A percentile compares a stretch with the other conserved stretches of the same genome.
These are phyloP conservation scores for Hypoxylon trugodes DNA, from an alignment of 495 filamentous ascomycete genomes.

Conservation along the genomic window DNA sequence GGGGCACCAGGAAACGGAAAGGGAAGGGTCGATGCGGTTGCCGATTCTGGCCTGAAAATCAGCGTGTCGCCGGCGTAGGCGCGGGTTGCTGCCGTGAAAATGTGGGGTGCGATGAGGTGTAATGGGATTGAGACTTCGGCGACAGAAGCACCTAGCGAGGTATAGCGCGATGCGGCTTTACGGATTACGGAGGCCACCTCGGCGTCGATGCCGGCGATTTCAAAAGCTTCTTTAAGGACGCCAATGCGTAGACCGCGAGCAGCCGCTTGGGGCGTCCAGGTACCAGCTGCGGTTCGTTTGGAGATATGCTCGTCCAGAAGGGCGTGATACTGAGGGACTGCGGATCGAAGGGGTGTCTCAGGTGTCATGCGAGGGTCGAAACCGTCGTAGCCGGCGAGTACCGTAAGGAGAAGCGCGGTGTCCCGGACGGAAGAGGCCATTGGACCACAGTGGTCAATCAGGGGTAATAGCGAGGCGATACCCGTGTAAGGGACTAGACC, in stretches of 20 bases:
- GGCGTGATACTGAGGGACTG: slow-evolving; percentile 46
- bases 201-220: slow-evolving; percentile 44
- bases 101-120: slow-evolving; percentile 55
- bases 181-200: slow-evolving; percentile 48
- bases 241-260: slow-evolving; percentile 54
- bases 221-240: slow-evolving; percentile 55
- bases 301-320: slow-evolving; percentile 39
- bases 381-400: slow-evolving; percentile 59
- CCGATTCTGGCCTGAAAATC: slow-evolving; percentile 26
- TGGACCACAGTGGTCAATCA: slow-evolving; percentile 52
- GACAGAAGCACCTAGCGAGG: slow-evolving; percentile 53
- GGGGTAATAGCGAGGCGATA: slow-evolving; percentile 47
- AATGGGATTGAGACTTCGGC: slow-evolving; percentile 58
- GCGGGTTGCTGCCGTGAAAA: slow-evolving; percentile 57
- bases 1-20: slow-evolving; percentile 27
- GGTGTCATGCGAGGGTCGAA: slow-evolving; percentile 55
- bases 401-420: slow-evolving; percentile 51
- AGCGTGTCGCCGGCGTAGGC: slow-evolving; percentile 46
- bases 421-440: slow-evolving; percentile 55
- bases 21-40: slow-evolving; percentile 44
- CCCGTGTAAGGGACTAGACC: slow-evolving; percentile 47
- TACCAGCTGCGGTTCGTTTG: slow-evolving; percentile 36
- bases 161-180: slow-evolving; percentile 49
- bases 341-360: slow-evolving; percentile 42
- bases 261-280: slow-evolving; percentile 31